Base-by-base conservation (phyloP, 805 yeast genomes). In the Wickerhamomyces sydowiorum region DNA sequence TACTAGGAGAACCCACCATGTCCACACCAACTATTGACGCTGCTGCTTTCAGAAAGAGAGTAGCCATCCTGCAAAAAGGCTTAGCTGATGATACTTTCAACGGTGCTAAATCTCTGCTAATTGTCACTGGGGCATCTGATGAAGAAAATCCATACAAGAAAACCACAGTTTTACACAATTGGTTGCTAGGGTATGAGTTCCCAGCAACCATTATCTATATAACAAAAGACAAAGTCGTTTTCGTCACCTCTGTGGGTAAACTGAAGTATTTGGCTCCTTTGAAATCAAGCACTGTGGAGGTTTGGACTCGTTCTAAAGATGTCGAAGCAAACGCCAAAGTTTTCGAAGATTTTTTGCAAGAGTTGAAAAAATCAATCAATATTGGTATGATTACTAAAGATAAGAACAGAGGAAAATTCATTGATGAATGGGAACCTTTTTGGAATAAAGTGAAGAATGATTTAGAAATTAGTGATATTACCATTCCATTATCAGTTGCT, bases 101-200 rank as follows among this genome's bases (percentile, higher is more conserved):
- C 14, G 67, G 67, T 13, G 75, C 73, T 21, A 60, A 70, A 36
- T 73, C 82, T 8, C 50, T 84, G 25, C 55, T 88, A 46, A 76
- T 86, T 36, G 78, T 86, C 13, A 82, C 85, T 37, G 98, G 97
- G 12, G 85, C 95, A 7, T 70, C 86, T 35, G 89, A 87, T 58
- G 93, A 86, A 46, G 91, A 85, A 49, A 85, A 88, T 60, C 95
- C 96, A 37, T 89, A 87, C 63, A 88, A 85, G 59, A 87, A 87
- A 64, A 82, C 95, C 12, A 81, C 95, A 1, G 82, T 85, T 36
- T 64, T 90, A 37, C 97, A 90, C 60, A 84, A 80, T 40, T 91
- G 98, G 98, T 67, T 91, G 41, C 66, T 91, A 38, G 96, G 97
- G 4, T 91, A 90, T 60, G 98, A 93, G 60, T 91, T 91, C 58